These are phyloP conservation scores for Solanum medicagineum DNA, from an alignment of 257 asterid species.

Conservation along the genomic window DNA sequence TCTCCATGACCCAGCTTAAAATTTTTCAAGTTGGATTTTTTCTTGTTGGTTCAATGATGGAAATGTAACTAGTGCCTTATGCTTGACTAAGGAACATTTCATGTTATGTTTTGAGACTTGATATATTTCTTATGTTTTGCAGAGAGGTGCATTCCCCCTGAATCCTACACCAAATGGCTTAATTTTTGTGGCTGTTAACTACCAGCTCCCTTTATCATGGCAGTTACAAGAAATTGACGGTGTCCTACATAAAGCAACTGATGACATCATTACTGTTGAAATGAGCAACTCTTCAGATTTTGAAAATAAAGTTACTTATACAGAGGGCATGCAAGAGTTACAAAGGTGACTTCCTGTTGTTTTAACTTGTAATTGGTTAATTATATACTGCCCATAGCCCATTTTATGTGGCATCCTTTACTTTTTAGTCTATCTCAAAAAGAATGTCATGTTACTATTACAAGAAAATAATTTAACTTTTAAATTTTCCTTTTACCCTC, in stretches of 20 bases:
- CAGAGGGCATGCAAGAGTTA: slow-evolving; percentile 61
- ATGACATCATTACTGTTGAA: slow-evolving; percentile 75
- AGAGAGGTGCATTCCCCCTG: slow-evolving; percentile 96
- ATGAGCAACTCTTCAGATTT: slow-evolving; percentile 45
- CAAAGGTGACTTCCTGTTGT: slow-evolving; percentile 36
- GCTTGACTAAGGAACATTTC: background rate
- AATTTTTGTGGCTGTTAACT: slow-evolving; percentile 69
- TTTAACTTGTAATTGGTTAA: background rate
- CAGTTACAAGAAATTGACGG: slow-evolving; percentile 77
- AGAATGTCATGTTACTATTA: too few species aligned
- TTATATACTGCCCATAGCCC: background rate
- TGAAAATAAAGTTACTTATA: slow-evolving; percentile 34
- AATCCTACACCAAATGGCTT: slow-evolving; percentile 65
- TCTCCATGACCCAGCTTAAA: background rate
- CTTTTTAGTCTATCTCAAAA: too few species aligned
- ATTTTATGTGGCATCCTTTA: too few species aligned
- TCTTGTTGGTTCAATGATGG: background rate
- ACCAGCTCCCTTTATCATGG: slow-evolving; percentile 50
- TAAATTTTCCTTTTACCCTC: too few species aligned
- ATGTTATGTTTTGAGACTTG: background rate
- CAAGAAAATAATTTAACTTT: too few species aligned
- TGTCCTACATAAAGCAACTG: slow-evolving; percentile 92
- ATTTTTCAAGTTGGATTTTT: background rate
- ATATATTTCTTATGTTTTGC: slow-evolving; percentile 18
- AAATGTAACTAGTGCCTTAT: background rate